Evolutionary conservation across 805 yeast species (phyloP).

Genomic region (Suhomyces xylopsoci): DNA sequence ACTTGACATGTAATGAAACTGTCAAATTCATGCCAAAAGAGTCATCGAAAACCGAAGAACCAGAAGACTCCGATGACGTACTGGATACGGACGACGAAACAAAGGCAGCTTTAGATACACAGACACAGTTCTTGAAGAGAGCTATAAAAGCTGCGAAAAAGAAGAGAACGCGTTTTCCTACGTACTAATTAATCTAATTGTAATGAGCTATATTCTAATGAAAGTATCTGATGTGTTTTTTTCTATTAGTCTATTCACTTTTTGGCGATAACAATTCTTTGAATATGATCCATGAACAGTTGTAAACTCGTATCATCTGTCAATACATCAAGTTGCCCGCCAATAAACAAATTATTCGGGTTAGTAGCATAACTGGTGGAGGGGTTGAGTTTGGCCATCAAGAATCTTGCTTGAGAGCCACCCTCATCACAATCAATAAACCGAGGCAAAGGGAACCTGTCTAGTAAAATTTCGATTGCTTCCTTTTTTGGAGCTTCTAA

Average conservation of each 20-base stretch:
- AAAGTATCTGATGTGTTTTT: not conserved
- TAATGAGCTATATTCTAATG: not conserved
- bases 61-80: conserved; percentile 12
- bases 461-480: conserved; percentile 62
- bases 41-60: conserved; percentile 13
- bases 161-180: not conserved
- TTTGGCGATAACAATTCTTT: conserved; percentile 26
- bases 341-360: conserved; percentile 27
- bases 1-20: conserved; percentile 28
- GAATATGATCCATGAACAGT: conserved; percentile 54
- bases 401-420: conserved; percentile 71
- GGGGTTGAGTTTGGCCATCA: conserved; percentile 68
- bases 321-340: conserved; percentile 34
- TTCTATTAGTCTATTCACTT: conserved; percentile 1
- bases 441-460: conserved; percentile 69
- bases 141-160: conserved; percentile 14
- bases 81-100: conserved; percentile 11
- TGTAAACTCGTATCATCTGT: conserved; percentile 63
- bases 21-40: conserved; percentile 20
- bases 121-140: conserved; percentile 10
- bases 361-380: conserved; percentile 51
- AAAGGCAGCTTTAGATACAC: not conserved
- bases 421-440: conserved; percentile 74
- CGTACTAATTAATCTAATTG: not conserved
- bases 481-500: conserved; percentile 61